Evolutionary conservation across 768 basidiomycete genomes (phyloP), one percentile per base, ranked within the genome.

Genomic region (Polyporus arcularius): DNA sequence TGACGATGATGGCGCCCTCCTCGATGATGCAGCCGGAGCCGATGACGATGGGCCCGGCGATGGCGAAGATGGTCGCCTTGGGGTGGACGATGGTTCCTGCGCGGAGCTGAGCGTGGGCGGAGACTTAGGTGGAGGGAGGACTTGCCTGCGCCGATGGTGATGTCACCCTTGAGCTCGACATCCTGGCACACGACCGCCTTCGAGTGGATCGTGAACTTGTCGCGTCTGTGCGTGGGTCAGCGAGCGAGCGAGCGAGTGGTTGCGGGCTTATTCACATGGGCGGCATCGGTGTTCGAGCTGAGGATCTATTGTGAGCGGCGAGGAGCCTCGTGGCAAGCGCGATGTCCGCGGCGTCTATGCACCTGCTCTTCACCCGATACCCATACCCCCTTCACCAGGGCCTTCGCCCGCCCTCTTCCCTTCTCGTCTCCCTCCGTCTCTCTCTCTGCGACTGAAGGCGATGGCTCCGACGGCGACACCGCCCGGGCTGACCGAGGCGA

Each of bases 131-230:
- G 18, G 26, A 30, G 42, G 15, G 43, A 35, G 53, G 16, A 58
- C 60, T 32, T 53, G 86, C 92, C 90, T 71, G 91, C 81, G 30
- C 94, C 95, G 58, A 99, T 90, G 18, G 94, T 96, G 55, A 96
- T 91, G 68, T 95, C 90, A 53, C 97, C 96, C 71, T 93, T 92
- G 67, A 98, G 81, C 63, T 98, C 95, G 32, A 93, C 92, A 77
- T 97, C 95, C 70, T 94, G 90, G 71, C 92, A 94, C 31, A 98
- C 90, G 50, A 96, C 82, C 6, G 94, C 90, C 71, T 88, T 93
- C 2, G 94, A 91, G 65, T 96, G 93, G 47, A 97, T 92, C 6
- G 88, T 90, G 69, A 92, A 89, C 71, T 90, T 92, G 78, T 94
- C 90, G 65, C 90, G 89, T 74, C 92, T 94, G 69, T 2, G 38